A percentile compares a stretch with the other conserved stretches of the same genome.
phyloP scores from a whole-genome alignment of 371 early-diverging fungal species.

The Mortierella sp. region DNA sequence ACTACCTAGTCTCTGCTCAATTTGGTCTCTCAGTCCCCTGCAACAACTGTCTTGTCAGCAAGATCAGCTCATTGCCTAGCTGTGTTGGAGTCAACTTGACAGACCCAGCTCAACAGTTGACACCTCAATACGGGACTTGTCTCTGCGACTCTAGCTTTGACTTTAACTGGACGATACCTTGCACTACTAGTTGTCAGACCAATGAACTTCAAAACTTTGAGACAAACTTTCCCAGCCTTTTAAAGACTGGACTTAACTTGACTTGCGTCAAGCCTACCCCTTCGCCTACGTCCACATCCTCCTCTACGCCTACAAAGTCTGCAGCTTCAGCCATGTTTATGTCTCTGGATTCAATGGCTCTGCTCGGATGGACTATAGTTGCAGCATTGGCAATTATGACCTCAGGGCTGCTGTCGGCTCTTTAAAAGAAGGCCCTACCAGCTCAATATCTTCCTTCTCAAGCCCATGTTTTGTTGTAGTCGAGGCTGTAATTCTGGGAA shows the following conservation, averaged over 20 bases:
- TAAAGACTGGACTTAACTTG: conserved; percentile 31
- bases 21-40: conserved; percentile 40
- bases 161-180: conserved; percentile 39
- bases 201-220: conserved; percentile 31
- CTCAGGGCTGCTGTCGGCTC: not conserved
- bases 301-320: conserved; percentile 13
- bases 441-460: too few species aligned
- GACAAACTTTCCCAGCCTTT: conserved; percentile 14
- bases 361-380: conserved; percentile 20
- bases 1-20: conserved; percentile 29
- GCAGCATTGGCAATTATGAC: not conserved
- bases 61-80: conserved; percentile 21
- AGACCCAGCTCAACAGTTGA: conserved; percentile 9
- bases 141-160: conserved; percentile 47
- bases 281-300: conserved; percentile 15
- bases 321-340: not conserved
- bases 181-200: conserved; percentile 33
- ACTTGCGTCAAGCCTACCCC: conserved; percentile 47
- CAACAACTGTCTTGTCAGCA: conserved; percentile 28
- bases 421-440: too few species aligned
- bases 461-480: too few species aligned
- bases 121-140: conserved; percentile 25
- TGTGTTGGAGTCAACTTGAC: conserved; percentile 41
- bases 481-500: too few species aligned
- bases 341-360: not conserved